Conservation (phyloP, 140 eudicot species). For the Flaveria floridana region DNA sequence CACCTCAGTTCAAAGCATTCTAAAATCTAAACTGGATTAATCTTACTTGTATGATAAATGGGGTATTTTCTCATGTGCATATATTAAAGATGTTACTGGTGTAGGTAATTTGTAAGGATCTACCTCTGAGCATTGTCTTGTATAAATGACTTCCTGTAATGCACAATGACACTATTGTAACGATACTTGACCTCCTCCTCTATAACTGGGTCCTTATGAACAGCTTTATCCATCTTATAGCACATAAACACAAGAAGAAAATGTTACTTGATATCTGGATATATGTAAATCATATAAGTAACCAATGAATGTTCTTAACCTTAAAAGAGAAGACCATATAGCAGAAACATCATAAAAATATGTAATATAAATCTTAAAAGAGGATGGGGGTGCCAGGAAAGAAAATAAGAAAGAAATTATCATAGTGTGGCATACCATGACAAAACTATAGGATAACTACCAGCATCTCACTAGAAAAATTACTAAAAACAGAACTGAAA, state of each 20-base stretch:
- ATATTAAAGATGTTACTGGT: constrained; percentile 11
- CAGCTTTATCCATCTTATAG: constrained; percentile 75
- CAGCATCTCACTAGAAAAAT: not conserved
- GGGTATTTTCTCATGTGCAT: constrained; percentile 15
- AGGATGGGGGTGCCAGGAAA: not conserved
- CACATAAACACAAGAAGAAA: constrained; percentile 19
- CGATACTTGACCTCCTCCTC: constrained; percentile 97
- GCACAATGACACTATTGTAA: constrained; percentile 75
- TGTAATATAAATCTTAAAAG: not conserved
- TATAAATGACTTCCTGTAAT: constrained; percentile 86
- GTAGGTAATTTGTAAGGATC: constrained; percentile 27
- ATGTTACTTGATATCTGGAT: constrained; percentile 21
- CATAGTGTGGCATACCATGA: constrained; percentile 11
- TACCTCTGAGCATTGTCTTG: constrained; percentile 97
- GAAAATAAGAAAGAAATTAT: not conserved
- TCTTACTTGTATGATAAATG: constrained; percentile 11
- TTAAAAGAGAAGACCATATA: constrained; percentile 4
- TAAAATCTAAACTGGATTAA: constrained; percentile 17
- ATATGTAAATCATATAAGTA: constrained; percentile 2
- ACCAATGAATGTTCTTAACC: not conserved
- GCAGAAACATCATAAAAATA: not conserved
- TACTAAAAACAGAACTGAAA: not conserved
- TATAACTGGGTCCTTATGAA: constrained; percentile 71
- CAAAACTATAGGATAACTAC: constrained; percentile 7
- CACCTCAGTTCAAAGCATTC: constrained; percentile 11